phyloP scores from a whole-genome alignment of 192 early-diverging fungal species.

The Podila horticola region DNA sequence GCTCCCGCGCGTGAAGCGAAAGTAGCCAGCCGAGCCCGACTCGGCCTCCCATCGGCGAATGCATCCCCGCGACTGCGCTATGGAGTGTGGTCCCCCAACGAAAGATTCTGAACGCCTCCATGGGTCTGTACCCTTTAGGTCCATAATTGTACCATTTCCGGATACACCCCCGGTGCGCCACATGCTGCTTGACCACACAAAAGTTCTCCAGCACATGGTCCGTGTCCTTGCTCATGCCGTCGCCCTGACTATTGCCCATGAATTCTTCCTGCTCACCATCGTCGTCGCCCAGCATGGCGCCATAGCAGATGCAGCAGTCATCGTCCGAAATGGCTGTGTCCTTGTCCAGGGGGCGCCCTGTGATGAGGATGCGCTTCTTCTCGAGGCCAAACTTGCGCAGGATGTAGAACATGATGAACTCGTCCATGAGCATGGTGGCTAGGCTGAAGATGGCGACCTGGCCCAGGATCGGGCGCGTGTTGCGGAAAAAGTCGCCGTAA shows the following conservation, averaged over 20 bases:
- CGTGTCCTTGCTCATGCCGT: constrained; percentile 21
- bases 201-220: constrained; percentile 50
- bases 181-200: constrained; percentile 48
- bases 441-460: constrained; percentile 37
- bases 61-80: constrained; percentile 39
- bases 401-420: constrained; percentile 52
- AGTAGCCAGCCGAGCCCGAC: constrained; percentile 39
- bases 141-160: constrained; percentile 54
- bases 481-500: constrained; percentile 50
- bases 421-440: constrained; percentile 40
- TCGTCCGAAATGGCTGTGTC: constrained; percentile 25
- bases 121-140: constrained; percentile 45
- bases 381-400: constrained; percentile 52
- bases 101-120: constrained; percentile 42
- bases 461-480: constrained; percentile 42
- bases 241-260: background rate
- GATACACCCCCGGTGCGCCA: constrained; percentile 45
- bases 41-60: constrained; percentile 15
- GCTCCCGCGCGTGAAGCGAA: background rate
- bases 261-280: constrained; percentile 6
- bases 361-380: constrained; percentile 41
- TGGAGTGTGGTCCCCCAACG: constrained; percentile 40
- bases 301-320: constrained; percentile 52
- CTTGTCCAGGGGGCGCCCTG: constrained; percentile 36
- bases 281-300: constrained; percentile 51